Base-by-base conservation (phyloP, 2,329 filamentous ascomycete species). In the Dothiorella sarmentorum region DNA sequence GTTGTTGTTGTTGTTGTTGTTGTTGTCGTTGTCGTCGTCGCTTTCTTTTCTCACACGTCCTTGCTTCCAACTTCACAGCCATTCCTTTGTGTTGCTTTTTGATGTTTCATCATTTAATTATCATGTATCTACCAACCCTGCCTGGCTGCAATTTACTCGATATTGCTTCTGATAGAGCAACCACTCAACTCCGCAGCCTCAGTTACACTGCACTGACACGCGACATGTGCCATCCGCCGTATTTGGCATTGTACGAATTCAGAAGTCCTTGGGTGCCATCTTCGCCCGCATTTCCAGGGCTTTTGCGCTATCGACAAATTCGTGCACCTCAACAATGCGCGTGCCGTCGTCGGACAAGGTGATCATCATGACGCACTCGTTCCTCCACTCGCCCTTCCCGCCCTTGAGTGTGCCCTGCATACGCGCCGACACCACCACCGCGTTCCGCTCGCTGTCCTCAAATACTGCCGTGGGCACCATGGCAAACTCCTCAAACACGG, bases 281-380 rank as follows among this genome's bases (percentile, higher is more conserved):
- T 65, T 62, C 62, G 66, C 66, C 62, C 33, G 35, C 56, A 72
- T 63, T 64, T 69, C 66, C 57, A 66, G 66, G 45, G 69, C 69
- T 61, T 69, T 72, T 22, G 61, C 65, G 43, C 73, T 76, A 60
- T 79, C 71, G 53, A 78, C 73, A 65, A 78, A 78, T 68, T 80
- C 68, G 47, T 61, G 64, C 44, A 69, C 57, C 43, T 66, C 66
- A 18, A 64, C 60, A 17, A 72, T 63, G 7, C 27, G 17, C 3
- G 24, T 56, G 38, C 61, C 61, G 31, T 63, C 63, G 13, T 58
- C 40, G 17, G 37, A 60, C 26, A 65, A 58, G 27, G 45, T 45
- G 38, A 64, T 53, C 18, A 64, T 55, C 59, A 65, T 61, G 13
- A 65, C 60, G 49, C 63, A 63, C 56, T 65, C 63, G 37, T 65